Conservation (phyloP, 495 filamentous ascomycete genomes). For the Beverwykella pulmonaria region DNA sequence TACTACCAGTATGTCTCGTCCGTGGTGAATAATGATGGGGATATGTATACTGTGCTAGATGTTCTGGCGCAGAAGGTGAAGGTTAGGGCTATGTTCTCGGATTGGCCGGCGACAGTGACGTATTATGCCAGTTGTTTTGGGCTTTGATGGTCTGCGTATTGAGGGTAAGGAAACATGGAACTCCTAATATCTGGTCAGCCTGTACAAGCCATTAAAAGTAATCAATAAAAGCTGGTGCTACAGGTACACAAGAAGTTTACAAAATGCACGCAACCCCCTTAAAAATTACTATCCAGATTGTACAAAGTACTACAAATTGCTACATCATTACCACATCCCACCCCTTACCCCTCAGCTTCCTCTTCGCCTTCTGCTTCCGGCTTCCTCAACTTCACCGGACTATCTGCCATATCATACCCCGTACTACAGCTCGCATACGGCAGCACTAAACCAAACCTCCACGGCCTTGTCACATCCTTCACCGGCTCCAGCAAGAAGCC, state of each 20-base stretch:
- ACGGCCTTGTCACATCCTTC: constrained; percentile 20
- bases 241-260: too few species aligned
- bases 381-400: constrained; percentile 21
- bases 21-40: constrained; percentile 59
- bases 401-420: constrained; percentile 22
- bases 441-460: constrained; percentile 29
- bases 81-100: constrained; percentile 59
- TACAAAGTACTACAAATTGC: too few species aligned
- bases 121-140: constrained; percentile 65
- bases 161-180: too few species aligned
- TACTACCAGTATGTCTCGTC: constrained; percentile 57
- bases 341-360: constrained; percentile 7
- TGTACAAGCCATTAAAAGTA: too few species aligned
- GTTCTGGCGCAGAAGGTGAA: constrained; percentile 60
- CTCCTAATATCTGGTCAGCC: too few species aligned
- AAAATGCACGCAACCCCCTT: too few species aligned
- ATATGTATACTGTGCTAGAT: constrained; percentile 61
- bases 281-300: too few species aligned
- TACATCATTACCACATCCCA: background rate
- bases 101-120: constrained; percentile 63
- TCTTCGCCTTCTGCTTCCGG: constrained; percentile 9
- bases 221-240: too few species aligned
- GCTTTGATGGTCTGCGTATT: too few species aligned
- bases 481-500: constrained; percentile 21
- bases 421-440: constrained; percentile 27